These are phyloP conservation scores for Ogataea trehaloabstinens DNA, from an alignment of 805 yeast species.

Conservation along the genomic window DNA sequence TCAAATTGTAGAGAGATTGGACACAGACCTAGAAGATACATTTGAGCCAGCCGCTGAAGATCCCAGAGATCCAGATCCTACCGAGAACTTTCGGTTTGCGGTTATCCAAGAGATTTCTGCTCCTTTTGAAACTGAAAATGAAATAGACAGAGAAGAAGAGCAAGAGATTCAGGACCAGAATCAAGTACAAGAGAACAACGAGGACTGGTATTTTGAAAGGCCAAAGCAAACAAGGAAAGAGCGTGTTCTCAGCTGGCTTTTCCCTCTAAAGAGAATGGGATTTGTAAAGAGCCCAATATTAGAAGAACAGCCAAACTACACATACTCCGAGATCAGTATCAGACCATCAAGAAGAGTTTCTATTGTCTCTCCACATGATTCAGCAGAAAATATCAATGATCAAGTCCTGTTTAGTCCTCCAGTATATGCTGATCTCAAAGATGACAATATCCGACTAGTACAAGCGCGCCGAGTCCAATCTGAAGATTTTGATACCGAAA, in stretches of 20 bases:
- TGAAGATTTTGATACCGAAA: constrained; percentile 5
- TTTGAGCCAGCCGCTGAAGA: neutral
- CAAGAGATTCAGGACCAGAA: neutral
- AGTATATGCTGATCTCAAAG: neutral
- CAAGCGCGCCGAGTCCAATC: neutral
- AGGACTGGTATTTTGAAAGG: constrained; percentile 1
- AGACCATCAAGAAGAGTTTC: constrained; percentile 1
- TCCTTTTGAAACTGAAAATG: constrained; percentile 3
- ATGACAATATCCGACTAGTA: neutral
- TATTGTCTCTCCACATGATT: neutral
- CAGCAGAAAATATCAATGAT: neutral
- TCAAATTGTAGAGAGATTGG: constrained; percentile 2
- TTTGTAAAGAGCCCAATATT: constrained; percentile 11
- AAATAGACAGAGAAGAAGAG: constrained; percentile 5
- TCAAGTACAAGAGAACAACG: neutral
- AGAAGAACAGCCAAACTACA: constrained; percentile 1
- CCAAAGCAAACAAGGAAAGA: constrained; percentile 3
- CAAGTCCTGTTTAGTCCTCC: constrained; percentile 2
- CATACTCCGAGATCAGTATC: neutral
- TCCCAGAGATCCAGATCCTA: too few relatives aligned
- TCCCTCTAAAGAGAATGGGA: constrained; percentile 15
- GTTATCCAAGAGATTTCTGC: neutral
- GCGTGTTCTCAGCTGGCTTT: constrained; percentile 8
- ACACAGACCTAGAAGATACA: neutral
- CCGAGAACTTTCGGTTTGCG: constrained; percentile 4